Percentiles rank a stretch among this genome's conserved stretches.
These are phyloP conservation scores for Xylaria grammica DNA, from an alignment of 495 filamentous ascomycete species.

Conservation along the genomic window DNA sequence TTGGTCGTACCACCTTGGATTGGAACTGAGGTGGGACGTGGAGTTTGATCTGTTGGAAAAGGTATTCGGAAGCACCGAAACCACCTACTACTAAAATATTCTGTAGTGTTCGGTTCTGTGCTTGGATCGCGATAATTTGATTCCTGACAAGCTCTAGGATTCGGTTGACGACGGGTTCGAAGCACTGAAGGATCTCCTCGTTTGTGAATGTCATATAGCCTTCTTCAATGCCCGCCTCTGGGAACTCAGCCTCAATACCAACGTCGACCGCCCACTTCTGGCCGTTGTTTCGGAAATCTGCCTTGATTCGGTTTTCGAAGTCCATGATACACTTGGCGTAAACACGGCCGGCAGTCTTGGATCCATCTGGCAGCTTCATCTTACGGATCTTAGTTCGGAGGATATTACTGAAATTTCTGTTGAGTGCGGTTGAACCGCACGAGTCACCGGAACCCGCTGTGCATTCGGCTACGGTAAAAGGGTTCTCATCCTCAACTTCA, in stretches of 20 bases:
- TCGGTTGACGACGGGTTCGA: constrained; percentile 74
- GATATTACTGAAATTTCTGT: constrained; percentile 78
- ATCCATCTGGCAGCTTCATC: constrained; percentile 78
- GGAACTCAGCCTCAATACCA: constrained; percentile 77
- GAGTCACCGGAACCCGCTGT: constrained; percentile 77
- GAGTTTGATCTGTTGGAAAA: constrained; percentile 83
- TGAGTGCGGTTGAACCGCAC: constrained; percentile 74
- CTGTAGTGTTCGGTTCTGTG: constrained; percentile 72
- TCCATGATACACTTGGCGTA: constrained; percentile 84
- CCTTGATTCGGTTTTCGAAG: constrained; percentile 80
- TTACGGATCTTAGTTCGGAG: constrained; percentile 76
- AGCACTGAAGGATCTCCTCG: constrained; percentile 79
- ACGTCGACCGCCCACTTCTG: constrained; percentile 81
- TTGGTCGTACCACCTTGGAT: constrained; percentile 75
- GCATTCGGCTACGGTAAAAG: constrained; percentile 75
- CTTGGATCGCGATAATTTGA: constrained; percentile 80
- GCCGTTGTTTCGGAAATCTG: constrained; percentile 80
- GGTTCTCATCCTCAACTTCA: constrained; percentile 76
- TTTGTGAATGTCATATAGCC: constrained; percentile 85
- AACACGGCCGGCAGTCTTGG: constrained; percentile 73
- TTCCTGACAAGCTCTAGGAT: constrained; percentile 76
- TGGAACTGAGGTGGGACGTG: constrained; percentile 81
- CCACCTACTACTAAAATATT: constrained; percentile 77
- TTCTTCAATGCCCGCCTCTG: constrained; percentile 76
- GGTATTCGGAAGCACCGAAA: constrained; percentile 77